These are phyloP conservation scores for Russula brevipes DNA, from an alignment of 768 basidiomycete genomes.

Conservation along the genomic window DNA sequence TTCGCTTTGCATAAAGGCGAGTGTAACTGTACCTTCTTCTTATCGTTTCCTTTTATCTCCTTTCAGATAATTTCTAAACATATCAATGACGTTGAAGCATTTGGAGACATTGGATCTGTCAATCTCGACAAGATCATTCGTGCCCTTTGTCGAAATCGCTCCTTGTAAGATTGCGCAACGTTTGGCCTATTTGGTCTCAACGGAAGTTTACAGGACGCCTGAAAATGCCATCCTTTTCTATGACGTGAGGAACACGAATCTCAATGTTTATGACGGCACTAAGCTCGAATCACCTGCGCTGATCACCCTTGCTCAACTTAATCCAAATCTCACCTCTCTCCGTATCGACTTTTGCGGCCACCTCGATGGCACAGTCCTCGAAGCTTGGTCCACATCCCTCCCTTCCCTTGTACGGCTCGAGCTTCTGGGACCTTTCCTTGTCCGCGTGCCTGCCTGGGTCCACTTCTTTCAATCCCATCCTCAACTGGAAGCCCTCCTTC, in stretches of 20 bases:
- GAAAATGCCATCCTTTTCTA: slow-evolving; percentile 86
- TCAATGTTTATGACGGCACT: slow-evolving; percentile 85
- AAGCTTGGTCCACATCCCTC: slow-evolving; percentile 56
- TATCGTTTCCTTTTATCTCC: not conserved
- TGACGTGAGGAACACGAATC: slow-evolving; percentile 54
- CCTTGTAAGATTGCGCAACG: slow-evolving; percentile 51
- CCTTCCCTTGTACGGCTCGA: slow-evolving; percentile 64
- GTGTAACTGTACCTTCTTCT: slow-evolving; percentile 18
- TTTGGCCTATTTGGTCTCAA: not conserved
- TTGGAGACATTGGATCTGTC: slow-evolving; percentile 81
- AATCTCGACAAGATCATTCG: slow-evolving; percentile 84
- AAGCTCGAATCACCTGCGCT: slow-evolving; percentile 66
- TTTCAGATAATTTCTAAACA: slow-evolving; percentile 74
- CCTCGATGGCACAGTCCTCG: slow-evolving; percentile 57
- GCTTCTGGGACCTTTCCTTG: slow-evolving; percentile 85
- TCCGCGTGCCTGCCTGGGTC: slow-evolving; percentile 68
- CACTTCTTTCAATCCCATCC: slow-evolving; percentile 64
- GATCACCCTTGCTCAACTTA: slow-evolving; percentile 66
- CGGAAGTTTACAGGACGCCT: slow-evolving; percentile 47
- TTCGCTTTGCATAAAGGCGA: slow-evolving; percentile 74
- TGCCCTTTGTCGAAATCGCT: slow-evolving; percentile 73
- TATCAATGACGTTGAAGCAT: slow-evolving; percentile 83
- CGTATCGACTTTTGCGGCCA: slow-evolving; percentile 85
- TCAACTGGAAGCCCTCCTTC: slow-evolving; percentile 62
- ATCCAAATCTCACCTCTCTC: slow-evolving; percentile 75